phyloP scores from a whole-genome alignment of 2,329 filamentous ascomycete species.

The Ophiognomonia clavigignenti-juglandacearum region DNA sequence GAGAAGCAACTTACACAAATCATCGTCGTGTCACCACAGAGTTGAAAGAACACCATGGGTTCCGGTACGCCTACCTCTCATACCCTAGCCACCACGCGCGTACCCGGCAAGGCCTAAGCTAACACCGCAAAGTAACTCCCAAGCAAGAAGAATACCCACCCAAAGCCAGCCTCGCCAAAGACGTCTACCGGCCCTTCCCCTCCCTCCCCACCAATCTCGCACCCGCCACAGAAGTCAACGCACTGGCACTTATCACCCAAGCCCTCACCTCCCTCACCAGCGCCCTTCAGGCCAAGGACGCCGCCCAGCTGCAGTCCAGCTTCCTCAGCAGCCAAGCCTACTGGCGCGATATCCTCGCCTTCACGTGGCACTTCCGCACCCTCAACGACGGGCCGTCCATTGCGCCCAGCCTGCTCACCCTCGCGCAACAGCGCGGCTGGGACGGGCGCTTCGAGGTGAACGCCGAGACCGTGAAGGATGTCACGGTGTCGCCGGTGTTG shows the following conservation, averaged over 20 bases:
- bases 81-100: too few species aligned
- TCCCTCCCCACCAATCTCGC: slow-evolving; percentile 6
- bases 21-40: too few species aligned
- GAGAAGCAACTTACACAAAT: too few species aligned
- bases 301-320: slow-evolving; percentile 19
- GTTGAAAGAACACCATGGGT: too few species aligned
- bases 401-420: slow-evolving; percentile 21
- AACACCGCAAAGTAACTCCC: too few species aligned
- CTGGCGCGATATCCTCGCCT: slow-evolving; percentile 31
- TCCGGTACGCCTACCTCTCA: too few species aligned
- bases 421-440: slow-evolving; percentile 17
- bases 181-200: slow-evolving; percentile 14
- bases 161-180: slow-evolving; percentile 8
- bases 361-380: slow-evolving; percentile 33
- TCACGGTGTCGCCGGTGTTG: slow-evolving; percentile 18
- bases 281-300: too few species aligned
- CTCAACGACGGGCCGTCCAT: slow-evolving; percentile 22
- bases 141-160: slow-evolving; percentile 8
- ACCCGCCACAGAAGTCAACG: slow-evolving; percentile 8
- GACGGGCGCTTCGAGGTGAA: slow-evolving; percentile 15
- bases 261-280: slow-evolving; percentile 17
- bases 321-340: slow-evolving; percentile 29
- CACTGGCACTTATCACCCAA: slow-evolving; percentile 8
- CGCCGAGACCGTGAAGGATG: slow-evolving; percentile 13
- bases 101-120: too few species aligned